Percentiles rank a stretch among this genome's conserved stretches.
These are phyloP conservation scores for Murraya koenigii DNA, from an alignment of 345 rosid genomes.

Conservation along the genomic window DNA sequence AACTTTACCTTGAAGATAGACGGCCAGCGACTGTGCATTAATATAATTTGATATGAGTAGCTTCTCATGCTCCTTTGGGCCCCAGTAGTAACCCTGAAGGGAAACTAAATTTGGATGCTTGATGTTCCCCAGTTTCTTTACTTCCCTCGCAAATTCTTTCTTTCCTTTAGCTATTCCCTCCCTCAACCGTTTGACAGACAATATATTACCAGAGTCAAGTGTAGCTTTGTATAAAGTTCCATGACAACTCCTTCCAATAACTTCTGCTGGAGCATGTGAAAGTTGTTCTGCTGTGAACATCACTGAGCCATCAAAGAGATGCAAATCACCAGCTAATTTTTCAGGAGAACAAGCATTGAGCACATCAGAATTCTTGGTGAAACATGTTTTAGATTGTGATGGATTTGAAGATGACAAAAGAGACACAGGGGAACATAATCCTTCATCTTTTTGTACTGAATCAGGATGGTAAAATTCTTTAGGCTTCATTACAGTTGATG, in stretches of 20 bases:
- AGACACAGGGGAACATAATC: slow-evolving; percentile 50
- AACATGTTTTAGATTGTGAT: slow-evolving; percentile 43
- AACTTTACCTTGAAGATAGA: slow-evolving; percentile 72
- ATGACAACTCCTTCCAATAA: slow-evolving; percentile 83
- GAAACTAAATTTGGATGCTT: slow-evolving; percentile 85
- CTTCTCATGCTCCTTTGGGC: slow-evolving; percentile 80
- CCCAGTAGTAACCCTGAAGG: slow-evolving; percentile 83
- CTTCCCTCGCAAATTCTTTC: slow-evolving; percentile 85
- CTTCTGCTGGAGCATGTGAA: slow-evolving; percentile 85
- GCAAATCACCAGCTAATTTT: slow-evolving; percentile 70
- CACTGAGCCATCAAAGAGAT: slow-evolving; percentile 62
- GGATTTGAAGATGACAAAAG: slow-evolving; percentile 53
- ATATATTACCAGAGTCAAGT: slow-evolving; percentile 52
- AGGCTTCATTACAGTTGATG: slow-evolving; percentile 31
- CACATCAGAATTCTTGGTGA: slow-evolving; percentile 35
- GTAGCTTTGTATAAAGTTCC: slow-evolving; percentile 72
- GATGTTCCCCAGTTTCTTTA: slow-evolving; percentile 81
- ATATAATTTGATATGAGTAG: slow-evolving; percentile 66
- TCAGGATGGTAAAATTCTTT: slow-evolving; percentile 27
- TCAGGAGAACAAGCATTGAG: slow-evolving; percentile 55
- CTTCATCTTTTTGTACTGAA: slow-evolving; percentile 35
- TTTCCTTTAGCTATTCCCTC: slow-evolving; percentile 80
- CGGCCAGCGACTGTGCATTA: slow-evolving; percentile 59
- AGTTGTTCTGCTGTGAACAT: slow-evolving; percentile 75
- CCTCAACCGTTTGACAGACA: slow-evolving; percentile 84